A percentile compares a stretch with the other conserved stretches of the same genome.
Evolutionary conservation across 768 basidiomycete species (phyloP).

Genomic region (Sarcodon aspratus): DNA sequence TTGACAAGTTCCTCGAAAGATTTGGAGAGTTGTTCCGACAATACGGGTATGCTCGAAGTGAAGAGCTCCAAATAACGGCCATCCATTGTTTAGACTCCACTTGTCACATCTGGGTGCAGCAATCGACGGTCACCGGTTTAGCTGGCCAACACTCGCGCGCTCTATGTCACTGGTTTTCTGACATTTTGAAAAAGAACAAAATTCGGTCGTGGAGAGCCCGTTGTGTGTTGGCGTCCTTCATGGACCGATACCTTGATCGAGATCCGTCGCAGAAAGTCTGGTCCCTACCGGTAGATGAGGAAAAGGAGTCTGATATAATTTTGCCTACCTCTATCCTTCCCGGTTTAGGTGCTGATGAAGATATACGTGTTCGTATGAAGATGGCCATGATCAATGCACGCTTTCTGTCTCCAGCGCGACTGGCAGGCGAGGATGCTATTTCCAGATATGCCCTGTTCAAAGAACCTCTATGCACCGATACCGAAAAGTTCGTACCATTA

Average conservation of each 20-base stretch:
- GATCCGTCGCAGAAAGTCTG: slow-evolving; percentile 37
- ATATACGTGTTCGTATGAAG: slow-evolving; percentile 79
- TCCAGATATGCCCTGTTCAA: slow-evolving; percentile 38
- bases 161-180: slow-evolving; percentile 46
- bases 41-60: slow-evolving; percentile 46
- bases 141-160: slow-evolving; percentile 32
- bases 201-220: slow-evolving; percentile 58
- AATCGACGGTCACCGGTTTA: slow-evolving; percentile 9
- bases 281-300: slow-evolving; percentile 15
- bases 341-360: slow-evolving; percentile 48
- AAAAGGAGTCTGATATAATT: slow-evolving; percentile 13
- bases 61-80: slow-evolving; percentile 38
- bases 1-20: slow-evolving; percentile 42
- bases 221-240: slow-evolving; percentile 50
- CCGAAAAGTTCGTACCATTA: slow-evolving; percentile 35
- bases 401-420: slow-evolving; percentile 40
- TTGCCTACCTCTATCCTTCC: slow-evolving; percentile 40
- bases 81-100: slow-evolving; percentile 60
- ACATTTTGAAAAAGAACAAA: slow-evolving; percentile 25
- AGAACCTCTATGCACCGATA: slow-evolving; percentile 28
- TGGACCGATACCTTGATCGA: slow-evolving; percentile 48
- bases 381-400: slow-evolving; percentile 47
- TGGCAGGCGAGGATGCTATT: slow-evolving; percentile 17
- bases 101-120: slow-evolving; percentile 42
- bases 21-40: slow-evolving; percentile 38